Conservation (phyloP, 441 rosid genomes). For the Gossypium trilobum region DNA sequence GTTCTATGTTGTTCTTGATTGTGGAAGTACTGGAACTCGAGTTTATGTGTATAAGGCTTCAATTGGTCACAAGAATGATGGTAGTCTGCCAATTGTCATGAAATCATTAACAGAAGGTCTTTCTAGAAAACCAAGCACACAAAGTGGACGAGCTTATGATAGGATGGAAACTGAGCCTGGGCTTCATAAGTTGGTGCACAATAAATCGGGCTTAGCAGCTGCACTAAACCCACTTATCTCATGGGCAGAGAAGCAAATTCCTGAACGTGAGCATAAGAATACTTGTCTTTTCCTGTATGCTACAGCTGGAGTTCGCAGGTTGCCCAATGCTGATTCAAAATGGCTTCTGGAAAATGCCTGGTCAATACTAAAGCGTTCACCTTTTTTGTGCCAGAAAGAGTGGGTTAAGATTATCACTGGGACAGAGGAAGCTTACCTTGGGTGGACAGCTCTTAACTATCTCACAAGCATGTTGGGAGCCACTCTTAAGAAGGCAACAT, state of each 20-base stretch:
- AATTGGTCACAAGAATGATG: slow-evolving; percentile 43
- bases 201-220: slow-evolving; percentile 60
- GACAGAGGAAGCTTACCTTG: slow-evolving; percentile 88
- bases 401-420: slow-evolving; percentile 87
- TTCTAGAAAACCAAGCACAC: slow-evolving; percentile 45
- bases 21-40: slow-evolving; percentile 99
- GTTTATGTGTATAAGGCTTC: slow-evolving; percentile 74
- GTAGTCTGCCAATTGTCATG: slow-evolving; percentile 59
- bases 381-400: slow-evolving; percentile 59
- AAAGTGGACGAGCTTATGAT: slow-evolving; percentile 78
- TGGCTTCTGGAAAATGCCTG: slow-evolving; percentile 85
- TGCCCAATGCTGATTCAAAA: slow-evolving; percentile 65
- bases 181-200: slow-evolving; percentile 64
- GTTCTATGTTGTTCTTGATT: slow-evolving; percentile 86
- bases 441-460: slow-evolving; percentile 94
- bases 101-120: slow-evolving; percentile 59
- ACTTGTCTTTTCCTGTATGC: slow-evolving; percentile 83
- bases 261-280: slow-evolving; percentile 56
- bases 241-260: slow-evolving; percentile 95
- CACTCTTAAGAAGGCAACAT: slow-evolving; percentile 59
- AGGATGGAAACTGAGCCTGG: slow-evolving; percentile 99
- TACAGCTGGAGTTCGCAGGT: slow-evolving; percentile 91
- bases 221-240: slow-evolving; percentile 76
- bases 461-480: slow-evolving; percentile 55
- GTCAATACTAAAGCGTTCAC: slow-evolving; percentile 68